Conservation (phyloP, 176 grass and related monocot species). For the Microstegium vimineum region DNA sequence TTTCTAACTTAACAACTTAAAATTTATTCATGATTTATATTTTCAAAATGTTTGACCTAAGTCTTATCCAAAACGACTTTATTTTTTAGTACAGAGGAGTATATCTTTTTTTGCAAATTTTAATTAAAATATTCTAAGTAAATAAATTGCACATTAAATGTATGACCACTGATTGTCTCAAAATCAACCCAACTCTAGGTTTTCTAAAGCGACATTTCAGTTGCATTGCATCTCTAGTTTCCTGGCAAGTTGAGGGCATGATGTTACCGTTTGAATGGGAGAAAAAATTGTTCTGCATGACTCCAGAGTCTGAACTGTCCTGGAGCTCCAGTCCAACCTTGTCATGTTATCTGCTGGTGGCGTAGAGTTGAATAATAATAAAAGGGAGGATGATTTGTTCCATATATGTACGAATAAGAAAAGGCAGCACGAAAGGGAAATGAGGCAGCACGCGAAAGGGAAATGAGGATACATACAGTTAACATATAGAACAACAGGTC, state of each 20-base stretch:
- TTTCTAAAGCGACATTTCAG: constrained; percentile 7
- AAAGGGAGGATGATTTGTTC: neutral
- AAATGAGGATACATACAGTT: neutral
- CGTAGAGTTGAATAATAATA: neutral
- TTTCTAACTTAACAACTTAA: too few species aligned
- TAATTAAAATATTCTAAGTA: neutral
- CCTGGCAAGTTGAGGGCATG: neutral
- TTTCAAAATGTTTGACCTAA: too few species aligned
- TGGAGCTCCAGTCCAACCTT: constrained; percentile 20
- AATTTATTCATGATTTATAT: too few species aligned
- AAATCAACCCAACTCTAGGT: neutral
- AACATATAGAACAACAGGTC: neutral
- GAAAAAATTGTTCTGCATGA: neutral
- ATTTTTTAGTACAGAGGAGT: too few species aligned
- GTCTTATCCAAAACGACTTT: too few species aligned
- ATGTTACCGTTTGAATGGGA: neutral
- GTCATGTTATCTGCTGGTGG: neutral
- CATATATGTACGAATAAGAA: neutral
- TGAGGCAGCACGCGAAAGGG: too few species aligned
- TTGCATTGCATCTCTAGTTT: neutral
- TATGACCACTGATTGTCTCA: neutral
- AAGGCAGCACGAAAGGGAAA: constrained; percentile 3
- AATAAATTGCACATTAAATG: neutral
- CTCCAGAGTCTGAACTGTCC: constrained; percentile 5
- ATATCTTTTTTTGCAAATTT: neutral